A percentile compares a stretch with the other conserved stretches of the same genome.
These are phyloP conservation scores for Ascochyta rabiei DNA, from an alignment of 2,329 filamentous ascomycete species.

Conservation along the genomic window DNA sequence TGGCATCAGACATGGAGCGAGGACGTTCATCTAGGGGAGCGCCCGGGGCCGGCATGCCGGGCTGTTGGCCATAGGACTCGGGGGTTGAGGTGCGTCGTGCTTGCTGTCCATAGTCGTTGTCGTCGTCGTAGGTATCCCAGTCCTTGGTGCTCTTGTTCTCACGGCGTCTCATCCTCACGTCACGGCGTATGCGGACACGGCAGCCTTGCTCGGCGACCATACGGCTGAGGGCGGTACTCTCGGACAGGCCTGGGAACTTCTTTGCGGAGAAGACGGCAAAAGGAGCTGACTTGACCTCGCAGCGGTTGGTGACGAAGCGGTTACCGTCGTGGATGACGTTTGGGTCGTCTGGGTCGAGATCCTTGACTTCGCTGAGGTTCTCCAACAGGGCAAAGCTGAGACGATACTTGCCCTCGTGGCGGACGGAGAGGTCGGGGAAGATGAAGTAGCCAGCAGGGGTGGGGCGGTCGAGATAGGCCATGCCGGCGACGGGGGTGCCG, in stretches of 20 bases:
- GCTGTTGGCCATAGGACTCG: constrained; percentile 54
- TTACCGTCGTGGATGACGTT: constrained; percentile 49
- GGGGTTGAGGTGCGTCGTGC: constrained; percentile 58
- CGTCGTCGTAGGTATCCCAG: constrained; percentile 68
- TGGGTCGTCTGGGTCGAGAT: constrained; percentile 67
- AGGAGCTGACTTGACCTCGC: constrained; percentile 85
- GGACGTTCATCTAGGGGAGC: constrained; percentile 54
- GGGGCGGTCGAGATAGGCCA: constrained; percentile 93
- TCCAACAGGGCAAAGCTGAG: constrained; percentile 93
- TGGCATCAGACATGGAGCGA: constrained; percentile 67
- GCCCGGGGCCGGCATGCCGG: constrained; percentile 27
- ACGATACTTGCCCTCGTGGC: constrained; percentile 92
- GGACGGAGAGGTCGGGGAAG: constrained; percentile 94
- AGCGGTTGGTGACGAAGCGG: constrained; percentile 76
- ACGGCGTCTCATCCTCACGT: constrained; percentile 88
- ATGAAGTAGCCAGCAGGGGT: constrained; percentile 86
- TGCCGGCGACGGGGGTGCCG: constrained; percentile 91
- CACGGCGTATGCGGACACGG: constrained; percentile 91
- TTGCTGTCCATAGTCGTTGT: constrained; percentile 54
- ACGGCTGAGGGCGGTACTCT: constrained; percentile 87
- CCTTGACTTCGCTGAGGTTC: constrained; percentile 83
- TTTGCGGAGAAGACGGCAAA: constrained; percentile 96
- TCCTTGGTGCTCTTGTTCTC: constrained; percentile 72
- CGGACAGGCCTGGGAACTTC: constrained; percentile 93
- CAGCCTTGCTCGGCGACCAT: constrained; percentile 96